Conservation (phyloP, 495 filamentous ascomycete genomes). For the Xylaria venustula region DNA sequence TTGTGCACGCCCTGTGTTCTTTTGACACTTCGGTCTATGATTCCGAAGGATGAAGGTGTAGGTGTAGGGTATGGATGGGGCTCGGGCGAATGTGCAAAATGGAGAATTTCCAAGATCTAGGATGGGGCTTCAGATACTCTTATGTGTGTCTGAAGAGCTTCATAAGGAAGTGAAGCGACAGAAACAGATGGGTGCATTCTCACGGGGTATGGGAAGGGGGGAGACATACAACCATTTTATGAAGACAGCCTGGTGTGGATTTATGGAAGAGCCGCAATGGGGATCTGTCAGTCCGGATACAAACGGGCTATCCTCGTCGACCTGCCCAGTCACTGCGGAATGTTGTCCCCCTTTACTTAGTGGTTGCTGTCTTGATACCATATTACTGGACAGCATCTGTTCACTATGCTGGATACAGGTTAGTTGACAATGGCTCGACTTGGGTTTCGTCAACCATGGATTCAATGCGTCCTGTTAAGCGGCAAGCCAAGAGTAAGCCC, state of each 20-base stretch:
- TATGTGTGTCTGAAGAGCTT: not conserved
- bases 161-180: not conserved
- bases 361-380: not conserved
- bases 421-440: not conserved
- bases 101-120: not conserved
- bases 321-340: not conserved
- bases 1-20: not conserved
- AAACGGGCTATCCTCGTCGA: not conserved
- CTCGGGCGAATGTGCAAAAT: not conserved
- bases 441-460: not conserved
- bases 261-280: not conserved
- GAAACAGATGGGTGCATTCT: not conserved
- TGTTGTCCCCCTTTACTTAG: not conserved
- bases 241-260: not conserved
- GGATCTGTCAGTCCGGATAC: not conserved
- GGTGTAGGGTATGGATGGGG: not conserved
- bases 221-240: not conserved
- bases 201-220: not conserved
- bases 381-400: not conserved
- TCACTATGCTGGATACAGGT: not conserved
- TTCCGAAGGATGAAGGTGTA: not conserved
- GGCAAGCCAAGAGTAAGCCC: conserved; percentile 3
- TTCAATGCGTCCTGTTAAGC: not conserved
- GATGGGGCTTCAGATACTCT: not conserved
- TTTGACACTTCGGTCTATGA: not conserved